phyloP scores from a whole-genome alignment of 177 flowering plant species.

The Vitis hybrid region DNA sequence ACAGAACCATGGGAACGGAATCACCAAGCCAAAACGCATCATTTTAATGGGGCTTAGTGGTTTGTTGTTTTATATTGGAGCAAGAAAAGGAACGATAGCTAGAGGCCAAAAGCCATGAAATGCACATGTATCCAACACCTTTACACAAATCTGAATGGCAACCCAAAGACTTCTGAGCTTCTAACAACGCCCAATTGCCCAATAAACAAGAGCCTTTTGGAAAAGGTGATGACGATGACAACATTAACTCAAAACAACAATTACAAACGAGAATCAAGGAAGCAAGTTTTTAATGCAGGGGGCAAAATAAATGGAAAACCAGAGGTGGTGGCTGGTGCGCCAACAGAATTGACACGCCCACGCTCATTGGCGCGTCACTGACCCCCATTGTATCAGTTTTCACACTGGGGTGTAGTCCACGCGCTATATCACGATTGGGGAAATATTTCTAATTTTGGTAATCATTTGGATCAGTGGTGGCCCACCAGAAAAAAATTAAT shows the following conservation, averaged over 20 bases:
- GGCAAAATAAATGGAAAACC: neutral
- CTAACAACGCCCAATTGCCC: neutral
- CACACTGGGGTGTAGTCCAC: too few relatives aligned
- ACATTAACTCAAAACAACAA: neutral
- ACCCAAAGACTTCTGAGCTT: neutral
- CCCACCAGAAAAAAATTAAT: too few relatives aligned
- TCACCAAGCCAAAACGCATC: constrained; percentile 1
- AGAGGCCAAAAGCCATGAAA: constrained; percentile 13
- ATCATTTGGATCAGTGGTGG: too few relatives aligned
- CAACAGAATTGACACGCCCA: too few relatives aligned
- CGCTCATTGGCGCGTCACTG: too few relatives aligned
- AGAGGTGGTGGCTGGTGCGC: too few relatives aligned
- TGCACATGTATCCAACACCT: constrained; percentile 22
- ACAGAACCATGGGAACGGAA: constrained; percentile 3
- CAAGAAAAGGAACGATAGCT: constrained; percentile 2
- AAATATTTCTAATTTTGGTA: too few relatives aligned
- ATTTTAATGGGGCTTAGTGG: neutral
- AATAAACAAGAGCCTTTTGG: constrained; percentile 20
- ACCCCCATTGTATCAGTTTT: too few relatives aligned
- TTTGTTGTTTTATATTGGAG: neutral
- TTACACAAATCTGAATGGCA: constrained; percentile 17
- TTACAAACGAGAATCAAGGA: neutral
- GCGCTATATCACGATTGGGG: too few relatives aligned
- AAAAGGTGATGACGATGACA: constrained; percentile 21
- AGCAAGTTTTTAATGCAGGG: neutral